Evolutionary conservation across 1,139 yeast species (phyloP).

Genomic region (Suhomyces atakaporum): DNA sequence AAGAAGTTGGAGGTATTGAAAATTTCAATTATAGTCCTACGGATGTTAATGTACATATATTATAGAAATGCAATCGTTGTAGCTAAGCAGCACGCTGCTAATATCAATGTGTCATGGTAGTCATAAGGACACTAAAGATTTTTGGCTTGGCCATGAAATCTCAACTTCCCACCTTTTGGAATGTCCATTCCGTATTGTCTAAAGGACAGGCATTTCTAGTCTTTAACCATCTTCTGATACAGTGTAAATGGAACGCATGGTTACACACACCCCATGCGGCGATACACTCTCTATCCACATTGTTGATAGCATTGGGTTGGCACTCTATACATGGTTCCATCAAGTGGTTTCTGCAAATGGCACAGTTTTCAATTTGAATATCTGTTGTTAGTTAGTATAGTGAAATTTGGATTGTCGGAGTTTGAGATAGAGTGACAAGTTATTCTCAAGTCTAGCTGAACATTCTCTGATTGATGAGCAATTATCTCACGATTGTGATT

Average conservation of each 20-base stretch:
- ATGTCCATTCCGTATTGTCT: constrained; percentile 92
- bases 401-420: too few species aligned
- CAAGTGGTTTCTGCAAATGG: constrained; percentile 95
- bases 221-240: constrained; percentile 94
- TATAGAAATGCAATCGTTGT: neutral
- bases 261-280: constrained; percentile 98
- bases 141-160: too few species aligned
- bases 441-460: neutral
- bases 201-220: constrained; percentile 98
- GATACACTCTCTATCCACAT: constrained; percentile 78
- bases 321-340: constrained; percentile 99
- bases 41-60: neutral
- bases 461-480: too few species aligned
- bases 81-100: too few species aligned
- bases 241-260: constrained; percentile 93
- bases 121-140: too few species aligned
- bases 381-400: constrained; percentile 39
- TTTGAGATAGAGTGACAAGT: too few species aligned
- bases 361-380: constrained; percentile 93
- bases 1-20: constrained; percentile 33
- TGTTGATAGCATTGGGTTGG: constrained; percentile 74
- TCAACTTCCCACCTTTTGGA: constrained; percentile 69
- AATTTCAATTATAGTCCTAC: neutral
- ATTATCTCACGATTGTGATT: too few species aligned
- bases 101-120: too few species aligned